Percentiles rank a stretch among this genome's conserved stretches.
phyloP scores from a whole-genome alignment of 1,139 yeast species.

The Hyphopichia fennica region DNA sequence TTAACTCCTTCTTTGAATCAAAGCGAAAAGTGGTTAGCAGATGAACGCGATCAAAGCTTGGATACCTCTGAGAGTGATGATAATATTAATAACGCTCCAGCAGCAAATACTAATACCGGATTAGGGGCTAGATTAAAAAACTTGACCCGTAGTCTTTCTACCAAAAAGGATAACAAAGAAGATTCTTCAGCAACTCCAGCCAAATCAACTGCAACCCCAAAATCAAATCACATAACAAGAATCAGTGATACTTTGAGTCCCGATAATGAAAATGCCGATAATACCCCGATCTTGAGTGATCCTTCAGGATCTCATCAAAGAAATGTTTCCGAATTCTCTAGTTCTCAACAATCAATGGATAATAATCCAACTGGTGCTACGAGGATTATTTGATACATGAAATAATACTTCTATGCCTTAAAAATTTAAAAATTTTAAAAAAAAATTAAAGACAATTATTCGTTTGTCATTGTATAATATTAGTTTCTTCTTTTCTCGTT shows the following conservation, averaged over 20 bases:
- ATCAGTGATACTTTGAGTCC: slow-evolving; percentile 31
- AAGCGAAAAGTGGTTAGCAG: slow-evolving; percentile 13
- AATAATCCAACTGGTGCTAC: slow-evolving; percentile 32
- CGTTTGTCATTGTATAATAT: slow-evolving; percentile 4
- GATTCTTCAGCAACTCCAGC: not conserved
- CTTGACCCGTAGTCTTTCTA: slow-evolving; percentile 23
- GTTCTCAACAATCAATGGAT: slow-evolving; percentile 17
- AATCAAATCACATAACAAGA: slow-evolving; percentile 22
- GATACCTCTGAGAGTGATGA: slow-evolving; percentile 5
- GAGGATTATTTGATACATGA: not conserved
- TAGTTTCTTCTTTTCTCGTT: slow-evolving; percentile 2
- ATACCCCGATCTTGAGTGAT: slow-evolving; percentile 15
- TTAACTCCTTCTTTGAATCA: slow-evolving; percentile 25
- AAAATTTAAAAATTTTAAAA: too few species aligned
- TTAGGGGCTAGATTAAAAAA: slow-evolving; percentile 22
- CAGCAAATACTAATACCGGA: not conserved
- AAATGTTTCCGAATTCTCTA: slow-evolving; percentile 27
- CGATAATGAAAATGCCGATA: slow-evolving; percentile 8
- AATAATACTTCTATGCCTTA: too few species aligned
- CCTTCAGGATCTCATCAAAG: slow-evolving; percentile 22
- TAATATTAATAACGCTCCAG: slow-evolving; percentile 1
- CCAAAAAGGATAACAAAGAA: slow-evolving; percentile 14
- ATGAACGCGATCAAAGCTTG: slow-evolving; percentile 6
- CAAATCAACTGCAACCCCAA: not conserved
- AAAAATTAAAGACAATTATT: too few species aligned